Evolutionary conservation across 176 grass and related monocot genomes (phyloP).

Genomic region (Themeda triandra): DNA sequence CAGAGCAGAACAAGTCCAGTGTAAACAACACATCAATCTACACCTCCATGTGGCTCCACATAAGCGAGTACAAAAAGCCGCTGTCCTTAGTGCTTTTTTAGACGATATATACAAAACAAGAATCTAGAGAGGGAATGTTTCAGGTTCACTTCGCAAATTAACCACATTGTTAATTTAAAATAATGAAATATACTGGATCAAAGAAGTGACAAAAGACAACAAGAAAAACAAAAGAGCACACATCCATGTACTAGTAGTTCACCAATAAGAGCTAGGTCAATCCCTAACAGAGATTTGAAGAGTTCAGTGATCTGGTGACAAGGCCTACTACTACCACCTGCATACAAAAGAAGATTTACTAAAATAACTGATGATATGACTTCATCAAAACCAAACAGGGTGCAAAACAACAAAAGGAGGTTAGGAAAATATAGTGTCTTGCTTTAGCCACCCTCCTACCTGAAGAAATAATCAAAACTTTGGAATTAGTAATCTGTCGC

Average conservation of each 20-base stretch:
- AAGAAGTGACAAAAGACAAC: background rate
- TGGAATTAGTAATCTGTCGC: background rate
- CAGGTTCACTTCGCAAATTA: background rate
- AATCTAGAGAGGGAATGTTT: background rate
- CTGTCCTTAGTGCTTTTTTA: background rate
- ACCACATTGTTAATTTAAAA: background rate
- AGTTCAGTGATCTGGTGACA: slow-evolving; percentile 10
- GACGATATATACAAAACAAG: background rate
- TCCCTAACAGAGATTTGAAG: slow-evolving; percentile 18
- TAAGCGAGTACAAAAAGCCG: slow-evolving; percentile 1
- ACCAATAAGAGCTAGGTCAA: slow-evolving; percentile 14
- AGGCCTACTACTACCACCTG: background rate
- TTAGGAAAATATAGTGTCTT: background rate
- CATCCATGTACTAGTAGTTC: background rate
- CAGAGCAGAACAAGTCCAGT: slow-evolving; percentile 16
- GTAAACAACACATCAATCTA: slow-evolving; percentile 13
- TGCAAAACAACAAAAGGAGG: slow-evolving; percentile 1
- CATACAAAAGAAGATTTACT: background rate
- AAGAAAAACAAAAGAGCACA: background rate
- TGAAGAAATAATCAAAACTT: slow-evolving; percentile 23
- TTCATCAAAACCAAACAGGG: slow-evolving; percentile 4
- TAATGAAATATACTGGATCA: background rate
- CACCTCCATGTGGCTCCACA: slow-evolving; percentile 9
- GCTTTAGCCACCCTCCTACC: slow-evolving; percentile 1
- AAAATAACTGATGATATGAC: background rate